Base-by-base conservation (phyloP, 108 stramenopile species). In the Nannochloropsis salina region DNA sequence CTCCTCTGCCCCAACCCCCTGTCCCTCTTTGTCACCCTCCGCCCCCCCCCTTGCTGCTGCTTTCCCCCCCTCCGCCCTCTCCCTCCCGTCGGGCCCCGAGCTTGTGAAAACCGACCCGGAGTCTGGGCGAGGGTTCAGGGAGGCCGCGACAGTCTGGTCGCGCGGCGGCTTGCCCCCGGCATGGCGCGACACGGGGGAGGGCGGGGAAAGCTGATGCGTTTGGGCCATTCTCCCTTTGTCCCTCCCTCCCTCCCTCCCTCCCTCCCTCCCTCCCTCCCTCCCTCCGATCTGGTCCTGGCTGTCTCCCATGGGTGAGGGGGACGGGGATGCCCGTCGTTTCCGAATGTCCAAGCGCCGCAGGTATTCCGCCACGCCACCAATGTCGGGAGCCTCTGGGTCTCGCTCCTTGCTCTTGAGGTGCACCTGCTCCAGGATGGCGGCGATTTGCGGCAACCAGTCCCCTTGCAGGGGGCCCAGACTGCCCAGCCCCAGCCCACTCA, bases 391-490 rank as follows among this genome's bases (percentile, higher is more conserved):
- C 61, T 74, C 61, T 15, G 61, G 61, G 8, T 74, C 61, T n/a
- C 61, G 61, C 20, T 74, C 61, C 61, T n/a, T 74, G n/a, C 61
- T 74, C 61, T 74, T 74, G 4, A 74, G 15, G n/a, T 74, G 61
- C 61, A 74, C 20, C 61, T 74, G 61, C 61, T 74, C 61, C 61
- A 74, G 6, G n/a, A 74, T 74, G 20, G 61, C 15, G 20, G 61
- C 61, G n/a, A 74, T 74, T 15, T 74, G 61, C 61, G 61, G 61
- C 61, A 74, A 3, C 61, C 61, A 74, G 61, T 74, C 61, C n/a
- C n/a, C 61, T 74, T 74, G 61, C 61, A 74, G n/a, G 15, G 61
- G 61, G n/a, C 61, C 61, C 61, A 74, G 61, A 74, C 61, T 74
- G 6, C n/a, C n/a, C 4, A 74, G n/a, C 8, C 8, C 61, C n/a